These are phyloP conservation scores for Penicillium hordei DNA, from an alignment of 2,329 filamentous ascomycete species.

Conservation along the genomic window DNA sequence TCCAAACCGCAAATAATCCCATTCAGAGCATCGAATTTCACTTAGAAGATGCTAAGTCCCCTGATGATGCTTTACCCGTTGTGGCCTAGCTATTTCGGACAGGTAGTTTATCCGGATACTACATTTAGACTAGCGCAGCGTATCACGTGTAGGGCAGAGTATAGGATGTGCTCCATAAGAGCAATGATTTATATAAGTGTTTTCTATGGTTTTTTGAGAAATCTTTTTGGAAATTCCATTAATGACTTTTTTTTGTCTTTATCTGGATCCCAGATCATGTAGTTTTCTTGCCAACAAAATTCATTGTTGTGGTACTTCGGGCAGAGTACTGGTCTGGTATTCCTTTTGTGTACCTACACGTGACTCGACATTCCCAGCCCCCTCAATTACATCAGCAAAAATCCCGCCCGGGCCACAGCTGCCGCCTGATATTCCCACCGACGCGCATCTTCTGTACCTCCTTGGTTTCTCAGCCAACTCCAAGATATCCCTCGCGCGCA, in stretches of 20 bases:
- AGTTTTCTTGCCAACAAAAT: neutral
- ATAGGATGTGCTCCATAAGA: neutral
- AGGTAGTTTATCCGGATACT: constrained; percentile 17
- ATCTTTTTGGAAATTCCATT: rapidly evolving
- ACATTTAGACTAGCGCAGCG: constrained; percentile 15
- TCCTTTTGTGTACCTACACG: constrained; percentile 20
- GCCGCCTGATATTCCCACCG: constrained; percentile 24
- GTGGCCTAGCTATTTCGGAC: constrained; percentile 19
- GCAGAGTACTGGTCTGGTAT: neutral
- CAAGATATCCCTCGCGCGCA: constrained; percentile 18
- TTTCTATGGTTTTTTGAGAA: neutral
- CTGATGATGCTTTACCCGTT: constrained; percentile 33
- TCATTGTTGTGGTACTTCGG: neutral
- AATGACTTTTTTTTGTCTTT: neutral
- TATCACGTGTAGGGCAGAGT: constrained; percentile 25
- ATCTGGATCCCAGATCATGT: no score
- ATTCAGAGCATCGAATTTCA: constrained; percentile 11
- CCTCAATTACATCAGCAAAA: constrained; percentile 24
- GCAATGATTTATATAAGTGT: neutral
- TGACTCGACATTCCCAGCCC: constrained; percentile 32
- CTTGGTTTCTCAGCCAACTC: constrained; percentile 27
- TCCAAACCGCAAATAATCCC: constrained; percentile 1
- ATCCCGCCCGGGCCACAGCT: constrained; percentile 8
- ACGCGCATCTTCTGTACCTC: constrained; percentile 25
- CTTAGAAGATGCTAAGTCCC: constrained; percentile 19